Percentiles rank a stretch among this genome's conserved stretches.
Conservation (phyloP, 2,329 filamentous ascomycete genomes). For the Cladosporium phlei region DNA sequence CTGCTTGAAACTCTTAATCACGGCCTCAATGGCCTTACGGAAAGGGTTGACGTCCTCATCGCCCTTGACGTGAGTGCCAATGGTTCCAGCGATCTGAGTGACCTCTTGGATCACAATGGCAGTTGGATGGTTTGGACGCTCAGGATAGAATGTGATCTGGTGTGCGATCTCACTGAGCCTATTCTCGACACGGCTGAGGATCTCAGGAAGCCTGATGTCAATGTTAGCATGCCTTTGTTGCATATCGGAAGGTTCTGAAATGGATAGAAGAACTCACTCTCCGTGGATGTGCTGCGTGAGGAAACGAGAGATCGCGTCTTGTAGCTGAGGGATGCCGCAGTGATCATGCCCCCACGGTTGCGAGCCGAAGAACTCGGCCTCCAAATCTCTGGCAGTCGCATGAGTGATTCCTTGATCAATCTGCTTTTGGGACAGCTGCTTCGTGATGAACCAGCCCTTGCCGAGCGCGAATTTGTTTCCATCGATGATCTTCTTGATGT, state of each 20-base stretch:
- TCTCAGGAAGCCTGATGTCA: conserved; percentile 31
- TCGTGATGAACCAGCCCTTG: conserved; percentile 74
- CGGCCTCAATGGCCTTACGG: conserved; percentile 38
- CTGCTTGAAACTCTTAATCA: conserved; percentile 51
- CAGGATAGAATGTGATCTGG: conserved; percentile 56
- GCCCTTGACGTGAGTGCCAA: conserved; percentile 53
- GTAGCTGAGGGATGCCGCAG: conserved; percentile 52
- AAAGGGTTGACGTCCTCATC: conserved; percentile 39
- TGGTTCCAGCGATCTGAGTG: conserved; percentile 50
- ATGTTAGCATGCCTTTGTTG: background rate
- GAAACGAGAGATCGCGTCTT: conserved; percentile 44
- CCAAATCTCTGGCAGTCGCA: conserved; percentile 43
- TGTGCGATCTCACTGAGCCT: conserved; percentile 50
- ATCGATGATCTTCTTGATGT: conserved; percentile 40
- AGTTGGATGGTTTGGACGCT: conserved; percentile 61
- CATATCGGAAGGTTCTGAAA: conserved; percentile 13
- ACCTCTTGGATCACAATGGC: conserved; percentile 60
- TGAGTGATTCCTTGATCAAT: conserved; percentile 43
- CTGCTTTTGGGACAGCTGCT: conserved; percentile 55
- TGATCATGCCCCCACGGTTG: conserved; percentile 45
- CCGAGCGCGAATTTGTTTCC: conserved; percentile 60
- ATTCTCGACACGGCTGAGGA: conserved; percentile 40
- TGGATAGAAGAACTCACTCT: conserved; percentile 18
- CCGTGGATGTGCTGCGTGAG: conserved; percentile 44
- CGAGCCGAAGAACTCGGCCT: conserved; percentile 47